A percentile compares a stretch with the other conserved stretches of the same genome.
Conservation (phyloP, 139 green algal genomes). For the Haematococcus lacustris region DNA sequence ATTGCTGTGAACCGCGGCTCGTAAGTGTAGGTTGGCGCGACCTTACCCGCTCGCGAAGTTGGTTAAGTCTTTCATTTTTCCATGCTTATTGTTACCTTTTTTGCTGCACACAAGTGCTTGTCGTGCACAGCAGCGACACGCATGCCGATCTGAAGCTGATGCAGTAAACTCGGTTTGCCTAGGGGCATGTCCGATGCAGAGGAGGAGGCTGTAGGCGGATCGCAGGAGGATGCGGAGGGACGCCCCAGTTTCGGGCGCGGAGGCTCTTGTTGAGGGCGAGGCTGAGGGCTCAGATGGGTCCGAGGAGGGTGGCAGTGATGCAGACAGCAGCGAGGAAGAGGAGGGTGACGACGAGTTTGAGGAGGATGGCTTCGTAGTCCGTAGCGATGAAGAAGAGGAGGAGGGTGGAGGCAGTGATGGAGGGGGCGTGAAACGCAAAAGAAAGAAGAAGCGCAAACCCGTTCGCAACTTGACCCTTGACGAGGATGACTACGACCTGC, state of each 20-base stretch:
- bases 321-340: constrained; percentile 21
- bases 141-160: no score
- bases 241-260: background rate
- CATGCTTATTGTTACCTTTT: no score
- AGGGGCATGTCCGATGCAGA: no score
- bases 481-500: constrained; percentile 86
- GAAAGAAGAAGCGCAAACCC: constrained; percentile 34
- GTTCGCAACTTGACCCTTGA: constrained; percentile 56
- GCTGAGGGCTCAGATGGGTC: constrained; percentile 14
- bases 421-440: constrained; percentile 18
- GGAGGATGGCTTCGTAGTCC: constrained; percentile 19
- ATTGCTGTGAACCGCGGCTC: no score
- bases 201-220: constrained; percentile 1
- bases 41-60: no score
- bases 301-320: background rate
- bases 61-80: no score
- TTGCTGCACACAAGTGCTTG: no score
- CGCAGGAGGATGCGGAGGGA: constrained; percentile 1
- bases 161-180: no score
- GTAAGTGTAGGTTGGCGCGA: no score
- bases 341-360: constrained; percentile 29
- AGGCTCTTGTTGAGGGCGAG: constrained; percentile 24
- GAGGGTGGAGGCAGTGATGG: constrained; percentile 36
- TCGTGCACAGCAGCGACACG: no score
- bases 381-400: constrained; percentile 28